Evolutionary conservation across 768 basidiomycete genomes (phyloP).

Genomic region (Pleurotus giganteus): DNA sequence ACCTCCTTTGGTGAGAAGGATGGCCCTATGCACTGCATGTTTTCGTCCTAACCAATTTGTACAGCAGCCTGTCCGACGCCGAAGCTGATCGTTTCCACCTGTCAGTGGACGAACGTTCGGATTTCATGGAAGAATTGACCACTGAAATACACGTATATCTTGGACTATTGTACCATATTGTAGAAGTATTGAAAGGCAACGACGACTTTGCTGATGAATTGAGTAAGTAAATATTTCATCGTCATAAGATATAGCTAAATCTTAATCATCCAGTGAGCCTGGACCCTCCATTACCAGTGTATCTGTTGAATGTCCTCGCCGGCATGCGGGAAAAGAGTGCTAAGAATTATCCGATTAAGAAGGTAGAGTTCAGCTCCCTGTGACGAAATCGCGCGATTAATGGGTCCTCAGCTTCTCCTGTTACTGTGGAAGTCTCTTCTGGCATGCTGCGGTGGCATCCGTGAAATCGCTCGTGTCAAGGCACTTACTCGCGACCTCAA

Average conservation of each 20-base stretch:
- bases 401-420: constrained; percentile 67
- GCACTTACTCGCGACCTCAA: constrained; percentile 82
- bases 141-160: constrained; percentile 93
- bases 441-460: constrained; percentile 89
- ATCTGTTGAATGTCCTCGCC: constrained; percentile 88
- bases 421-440: constrained; percentile 94
- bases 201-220: constrained; percentile 96
- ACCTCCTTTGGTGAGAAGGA: constrained; percentile 63
- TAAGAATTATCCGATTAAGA: constrained; percentile 96
- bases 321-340: constrained; percentile 90
- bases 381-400: constrained; percentile 10
- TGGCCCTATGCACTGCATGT: not conserved
- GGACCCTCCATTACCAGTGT: constrained; percentile 91
- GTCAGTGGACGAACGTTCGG: constrained; percentile 65
- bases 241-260: constrained; percentile 4
- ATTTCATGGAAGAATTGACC: constrained; percentile 85
- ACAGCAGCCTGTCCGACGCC: constrained; percentile 71
- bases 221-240: constrained; percentile 54
- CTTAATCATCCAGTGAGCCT: constrained; percentile 70
- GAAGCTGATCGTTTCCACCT: constrained; percentile 74
- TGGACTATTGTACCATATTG: constrained; percentile 92
- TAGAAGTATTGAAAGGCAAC: constrained; percentile 91
- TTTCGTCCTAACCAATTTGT: constrained; percentile 6
- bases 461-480: constrained; percentile 82
- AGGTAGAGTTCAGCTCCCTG: constrained; percentile 45